phyloP scores from a whole-genome alignment of 148 eudicot species.

The Vaccinium corymbosum region DNA sequence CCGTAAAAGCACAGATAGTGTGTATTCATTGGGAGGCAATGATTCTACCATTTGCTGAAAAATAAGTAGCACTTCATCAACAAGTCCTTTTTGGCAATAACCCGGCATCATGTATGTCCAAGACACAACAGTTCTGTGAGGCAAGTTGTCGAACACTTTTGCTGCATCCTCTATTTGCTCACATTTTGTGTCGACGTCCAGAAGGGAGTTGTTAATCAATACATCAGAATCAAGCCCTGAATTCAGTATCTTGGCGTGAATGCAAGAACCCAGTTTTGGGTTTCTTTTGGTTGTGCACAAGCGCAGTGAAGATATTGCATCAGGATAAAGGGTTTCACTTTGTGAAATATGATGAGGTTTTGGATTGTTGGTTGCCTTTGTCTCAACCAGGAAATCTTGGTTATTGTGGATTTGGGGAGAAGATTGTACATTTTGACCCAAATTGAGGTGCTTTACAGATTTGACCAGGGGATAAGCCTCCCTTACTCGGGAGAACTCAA shows the following conservation, averaged over 20 bases:
- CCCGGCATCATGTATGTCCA: conserved; percentile 30
- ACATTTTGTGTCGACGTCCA: conserved; percentile 23
- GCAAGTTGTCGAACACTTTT: conserved; percentile 26
- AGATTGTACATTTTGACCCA: neutral
- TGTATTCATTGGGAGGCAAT: conserved; percentile 22
- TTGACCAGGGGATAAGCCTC: neutral
- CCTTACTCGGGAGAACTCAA: neutral
- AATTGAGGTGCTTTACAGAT: neutral
- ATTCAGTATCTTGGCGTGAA: conserved; percentile 21
- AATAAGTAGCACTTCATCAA: conserved; percentile 18
- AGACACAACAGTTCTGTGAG: conserved; percentile 21
- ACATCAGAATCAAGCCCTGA: conserved; percentile 13
- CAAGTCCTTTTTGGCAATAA: conserved; percentile 13
- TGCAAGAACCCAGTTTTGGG: conserved; percentile 19
- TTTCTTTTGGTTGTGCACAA: neutral
- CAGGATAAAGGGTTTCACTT: conserved; percentile 1
- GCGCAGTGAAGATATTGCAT: conserved; percentile 17
- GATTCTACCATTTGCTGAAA: conserved; percentile 17
- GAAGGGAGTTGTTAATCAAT: conserved; percentile 20
- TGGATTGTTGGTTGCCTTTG: neutral
- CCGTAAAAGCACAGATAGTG: conserved; percentile 21
- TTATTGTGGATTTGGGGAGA: neutral
- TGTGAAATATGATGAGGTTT: neutral
- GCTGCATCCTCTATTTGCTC: conserved; percentile 18
- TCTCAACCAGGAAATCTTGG: conserved; percentile 6